These are phyloP conservation scores for Stagonosporopsis rhizophila DNA, from an alignment of 2,329 filamentous ascomycete species.

Conservation along the genomic window DNA sequence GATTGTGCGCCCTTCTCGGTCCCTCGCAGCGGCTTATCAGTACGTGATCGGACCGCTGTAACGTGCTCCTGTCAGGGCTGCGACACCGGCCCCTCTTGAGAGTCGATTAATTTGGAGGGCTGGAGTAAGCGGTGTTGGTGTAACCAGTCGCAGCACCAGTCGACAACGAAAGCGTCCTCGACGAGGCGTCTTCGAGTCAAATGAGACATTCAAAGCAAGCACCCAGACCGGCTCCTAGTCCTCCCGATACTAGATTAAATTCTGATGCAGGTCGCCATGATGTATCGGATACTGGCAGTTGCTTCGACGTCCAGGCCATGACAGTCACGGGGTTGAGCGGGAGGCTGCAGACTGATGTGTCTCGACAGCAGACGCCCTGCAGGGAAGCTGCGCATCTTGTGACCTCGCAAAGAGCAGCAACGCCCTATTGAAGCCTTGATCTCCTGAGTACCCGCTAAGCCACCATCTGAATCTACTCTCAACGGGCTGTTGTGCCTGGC, in stretches of 20 bases:
- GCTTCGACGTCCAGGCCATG: constrained; percentile 37
- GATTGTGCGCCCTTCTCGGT: constrained; percentile 7
- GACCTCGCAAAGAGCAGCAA: constrained; percentile 37
- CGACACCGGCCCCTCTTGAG: constrained; percentile 32
- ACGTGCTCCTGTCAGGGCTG: constrained; percentile 28
- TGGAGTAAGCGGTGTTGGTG: constrained; percentile 37
- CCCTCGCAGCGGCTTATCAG: constrained; percentile 19
- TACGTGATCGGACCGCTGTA: constrained; percentile 39
- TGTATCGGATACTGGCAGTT: constrained; percentile 33
- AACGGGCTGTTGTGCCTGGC: constrained; percentile 47
- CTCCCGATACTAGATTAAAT: constrained; percentile 39
- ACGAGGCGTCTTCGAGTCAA: constrained; percentile 26
- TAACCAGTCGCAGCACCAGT: constrained; percentile 34
- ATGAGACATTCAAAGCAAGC: constrained; percentile 41
- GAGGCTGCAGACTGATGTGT: constrained; percentile 47
- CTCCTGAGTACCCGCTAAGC: constrained; percentile 40
- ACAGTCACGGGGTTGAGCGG: constrained; percentile 43
- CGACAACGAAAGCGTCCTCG: constrained; percentile 17
- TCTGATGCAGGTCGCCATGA: constrained; percentile 47
- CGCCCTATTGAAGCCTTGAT: constrained; percentile 31
- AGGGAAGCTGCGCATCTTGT: constrained; percentile 41
- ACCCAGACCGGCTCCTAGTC: constrained; percentile 33
- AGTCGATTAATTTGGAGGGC: constrained; percentile 33
- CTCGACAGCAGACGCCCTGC: constrained; percentile 42
- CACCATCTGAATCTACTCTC: constrained; percentile 45